These are phyloP conservation scores for Juglanconis sp. DNA, from an alignment of 2,329 filamentous ascomycete genomes.

Conservation along the genomic window DNA sequence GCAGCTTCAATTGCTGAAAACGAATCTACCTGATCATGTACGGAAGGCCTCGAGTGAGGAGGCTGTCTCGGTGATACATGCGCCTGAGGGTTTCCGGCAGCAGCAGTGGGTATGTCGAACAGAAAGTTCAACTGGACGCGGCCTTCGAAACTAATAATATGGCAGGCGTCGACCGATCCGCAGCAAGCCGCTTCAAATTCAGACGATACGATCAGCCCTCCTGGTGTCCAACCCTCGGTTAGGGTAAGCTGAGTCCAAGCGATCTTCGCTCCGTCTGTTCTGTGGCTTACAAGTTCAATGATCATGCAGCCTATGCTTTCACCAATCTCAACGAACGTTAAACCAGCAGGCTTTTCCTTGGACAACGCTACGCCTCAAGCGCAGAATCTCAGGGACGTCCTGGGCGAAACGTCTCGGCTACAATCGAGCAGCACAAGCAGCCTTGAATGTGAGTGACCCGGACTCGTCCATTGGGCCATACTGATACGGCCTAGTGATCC, in stretches of 20 bases:
- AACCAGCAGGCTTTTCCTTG: constrained; percentile 60
- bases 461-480: neutral
- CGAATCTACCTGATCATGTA: constrained; percentile 55
- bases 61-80: constrained; percentile 86
- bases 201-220: constrained; percentile 34
- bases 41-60: constrained; percentile 67
- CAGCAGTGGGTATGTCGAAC: constrained; percentile 64
- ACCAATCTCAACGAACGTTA: constrained; percentile 72
- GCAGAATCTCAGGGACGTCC: constrained; percentile 75
- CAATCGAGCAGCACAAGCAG: constrained; percentile 70
- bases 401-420: constrained; percentile 49
- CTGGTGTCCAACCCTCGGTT: constrained; percentile 31
- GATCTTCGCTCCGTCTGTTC: neutral
- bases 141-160: constrained; percentile 21
- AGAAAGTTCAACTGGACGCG: neutral
- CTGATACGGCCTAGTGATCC: constrained; percentile 48
- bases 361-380: constrained; percentile 76
- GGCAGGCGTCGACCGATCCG: constrained; percentile 36
- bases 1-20: constrained; percentile 52
- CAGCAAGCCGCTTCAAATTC: constrained; percentile 22
- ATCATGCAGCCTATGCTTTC: constrained; percentile 58
- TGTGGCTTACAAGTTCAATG: constrained; percentile 21
- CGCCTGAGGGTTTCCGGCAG: constrained; percentile 74
- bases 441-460: constrained; percentile 64
- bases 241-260: constrained; percentile 29